phyloP scores from a whole-genome alignment of 2,329 filamentous ascomycete genomes.

The Pyrenophora tritici-repentis region DNA sequence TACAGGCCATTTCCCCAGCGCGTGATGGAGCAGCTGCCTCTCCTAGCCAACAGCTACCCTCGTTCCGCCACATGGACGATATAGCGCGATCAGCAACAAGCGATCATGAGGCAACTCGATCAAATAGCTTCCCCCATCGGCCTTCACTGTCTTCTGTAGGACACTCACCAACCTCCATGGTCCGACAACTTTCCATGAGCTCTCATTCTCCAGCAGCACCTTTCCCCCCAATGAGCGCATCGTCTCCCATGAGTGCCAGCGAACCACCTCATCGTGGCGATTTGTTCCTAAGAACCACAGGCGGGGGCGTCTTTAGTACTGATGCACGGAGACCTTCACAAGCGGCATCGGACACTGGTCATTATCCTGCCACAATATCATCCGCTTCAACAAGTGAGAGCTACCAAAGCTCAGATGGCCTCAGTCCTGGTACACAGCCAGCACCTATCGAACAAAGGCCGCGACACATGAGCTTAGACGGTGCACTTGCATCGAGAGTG shows the following conservation, averaged over 20 bases:
- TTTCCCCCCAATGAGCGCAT: conserved; percentile 37
- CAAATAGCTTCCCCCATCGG: conserved; percentile 39
- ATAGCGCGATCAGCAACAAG: conserved; percentile 42
- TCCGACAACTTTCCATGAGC: conserved; percentile 41
- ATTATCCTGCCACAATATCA: conserved; percentile 40
- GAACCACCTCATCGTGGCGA: conserved; percentile 38
- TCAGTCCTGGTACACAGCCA: conserved; percentile 36
- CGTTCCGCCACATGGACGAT: conserved; percentile 42
- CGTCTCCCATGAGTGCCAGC: conserved; percentile 39
- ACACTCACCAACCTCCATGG: conserved; percentile 43
- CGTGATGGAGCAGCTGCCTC: conserved; percentile 34
- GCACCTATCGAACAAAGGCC: conserved; percentile 35
- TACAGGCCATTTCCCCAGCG: conserved; percentile 42
- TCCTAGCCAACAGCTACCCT: conserved; percentile 41
- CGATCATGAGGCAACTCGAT: conserved; percentile 33
- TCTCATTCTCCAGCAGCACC: conserved; percentile 40
- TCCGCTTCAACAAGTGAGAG: conserved; percentile 41
- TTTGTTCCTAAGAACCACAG: conserved; percentile 38
- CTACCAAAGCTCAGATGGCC: conserved; percentile 46
- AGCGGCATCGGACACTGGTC: conserved; percentile 41
- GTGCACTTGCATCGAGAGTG: conserved; percentile 35
- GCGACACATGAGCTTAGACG: conserved; percentile 40
- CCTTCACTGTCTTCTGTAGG: conserved; percentile 45
- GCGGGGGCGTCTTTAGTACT: conserved; percentile 34
- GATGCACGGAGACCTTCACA: conserved; percentile 44